These are phyloP conservation scores for Monosporascus cannonballus DNA, from an alignment of 2,329 filamentous ascomycete genomes.

Conservation along the genomic window DNA sequence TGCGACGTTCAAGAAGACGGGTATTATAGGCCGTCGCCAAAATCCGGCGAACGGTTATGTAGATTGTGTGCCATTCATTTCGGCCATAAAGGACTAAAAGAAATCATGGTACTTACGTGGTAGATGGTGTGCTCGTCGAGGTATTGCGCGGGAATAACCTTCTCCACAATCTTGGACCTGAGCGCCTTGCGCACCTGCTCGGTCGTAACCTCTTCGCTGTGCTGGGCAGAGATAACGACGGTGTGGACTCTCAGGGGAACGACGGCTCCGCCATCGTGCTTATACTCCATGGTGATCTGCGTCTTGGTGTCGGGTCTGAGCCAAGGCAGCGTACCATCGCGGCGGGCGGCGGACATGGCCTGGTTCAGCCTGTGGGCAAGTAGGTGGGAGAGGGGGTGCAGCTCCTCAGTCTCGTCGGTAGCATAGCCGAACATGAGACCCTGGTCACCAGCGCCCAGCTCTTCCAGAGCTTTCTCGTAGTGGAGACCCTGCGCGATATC, in stretches of 20 bases:
- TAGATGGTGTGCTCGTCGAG: slow-evolving; percentile 91
- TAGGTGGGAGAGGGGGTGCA: slow-evolving; percentile 88
- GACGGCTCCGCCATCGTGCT: slow-evolving; percentile 91
- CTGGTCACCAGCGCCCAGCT: slow-evolving; percentile 98
- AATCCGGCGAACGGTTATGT: neutral
- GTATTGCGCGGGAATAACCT: slow-evolving; percentile 86
- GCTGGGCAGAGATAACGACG: slow-evolving; percentile 93
- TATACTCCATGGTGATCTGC: slow-evolving; percentile 98
- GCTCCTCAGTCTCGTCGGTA: slow-evolving; percentile 96
- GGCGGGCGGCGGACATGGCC: slow-evolving; percentile 85
- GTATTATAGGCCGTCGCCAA: neutral
- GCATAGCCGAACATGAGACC: slow-evolving; percentile 99
- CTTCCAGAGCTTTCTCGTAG: slow-evolving; percentile 95
- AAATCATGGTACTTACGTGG: slow-evolving; percentile 59
- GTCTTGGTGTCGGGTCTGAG: slow-evolving; percentile 99
- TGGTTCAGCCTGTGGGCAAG: slow-evolving; percentile 96
- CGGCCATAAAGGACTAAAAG: neutral
- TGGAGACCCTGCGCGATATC: slow-evolving; percentile 99
- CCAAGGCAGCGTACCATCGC: slow-evolving; percentile 85
- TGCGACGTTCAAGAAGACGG: neutral
- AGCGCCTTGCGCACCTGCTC: slow-evolving; percentile 93
- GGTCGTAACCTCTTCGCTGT: slow-evolving; percentile 80
- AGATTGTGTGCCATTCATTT: neutral
- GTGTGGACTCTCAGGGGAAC: slow-evolving; percentile 91
- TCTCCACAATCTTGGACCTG: slow-evolving; percentile 94